phyloP scores from a whole-genome alignment of 2,329 filamentous ascomycete species.

The Diaporthe velutina region DNA sequence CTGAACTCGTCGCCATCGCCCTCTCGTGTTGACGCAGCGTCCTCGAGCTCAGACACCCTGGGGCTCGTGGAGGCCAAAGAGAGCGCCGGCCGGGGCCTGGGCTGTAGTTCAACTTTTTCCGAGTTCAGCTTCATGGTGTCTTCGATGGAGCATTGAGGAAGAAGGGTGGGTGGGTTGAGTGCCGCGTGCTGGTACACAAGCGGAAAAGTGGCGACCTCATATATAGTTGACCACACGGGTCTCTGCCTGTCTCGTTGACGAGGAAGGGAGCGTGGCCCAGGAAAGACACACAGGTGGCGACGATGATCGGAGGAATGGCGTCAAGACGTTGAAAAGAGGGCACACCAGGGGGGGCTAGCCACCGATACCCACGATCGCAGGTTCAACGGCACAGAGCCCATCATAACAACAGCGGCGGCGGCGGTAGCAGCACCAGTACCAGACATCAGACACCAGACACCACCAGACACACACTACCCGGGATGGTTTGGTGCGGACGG shows the following conservation, averaged over 20 bases:
- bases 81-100: constrained; percentile 31
- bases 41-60: constrained; percentile 36
- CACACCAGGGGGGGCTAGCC: constrained; percentile 27
- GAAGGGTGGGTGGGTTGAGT: constrained; percentile 20
- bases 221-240: constrained; percentile 23
- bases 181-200: constrained; percentile 32
- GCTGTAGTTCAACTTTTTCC: constrained; percentile 31
- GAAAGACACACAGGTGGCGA: constrained; percentile 37
- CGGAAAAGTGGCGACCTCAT: constrained; percentile 27
- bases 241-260: constrained; percentile 20
- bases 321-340: constrained; percentile 25
- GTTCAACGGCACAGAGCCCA: constrained; percentile 16
- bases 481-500: constrained; percentile 22
- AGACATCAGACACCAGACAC: not conserved
- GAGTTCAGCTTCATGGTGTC: constrained; percentile 31
- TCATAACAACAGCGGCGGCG: not conserved
- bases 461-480: constrained; percentile 12
- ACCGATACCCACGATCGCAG: constrained; percentile 20
- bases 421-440: not conserved
- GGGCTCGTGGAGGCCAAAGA: constrained; percentile 32
- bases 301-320: constrained; percentile 35
- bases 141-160: constrained; percentile 16
- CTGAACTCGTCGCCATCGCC: constrained; percentile 30
- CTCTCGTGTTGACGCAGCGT: constrained; percentile 33
- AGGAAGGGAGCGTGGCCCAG: constrained; percentile 32